A percentile compares a stretch with the other conserved stretches of the same genome.
Conservation (phyloP, 345 rosid species). For the Chamaenerion angustifolium region DNA sequence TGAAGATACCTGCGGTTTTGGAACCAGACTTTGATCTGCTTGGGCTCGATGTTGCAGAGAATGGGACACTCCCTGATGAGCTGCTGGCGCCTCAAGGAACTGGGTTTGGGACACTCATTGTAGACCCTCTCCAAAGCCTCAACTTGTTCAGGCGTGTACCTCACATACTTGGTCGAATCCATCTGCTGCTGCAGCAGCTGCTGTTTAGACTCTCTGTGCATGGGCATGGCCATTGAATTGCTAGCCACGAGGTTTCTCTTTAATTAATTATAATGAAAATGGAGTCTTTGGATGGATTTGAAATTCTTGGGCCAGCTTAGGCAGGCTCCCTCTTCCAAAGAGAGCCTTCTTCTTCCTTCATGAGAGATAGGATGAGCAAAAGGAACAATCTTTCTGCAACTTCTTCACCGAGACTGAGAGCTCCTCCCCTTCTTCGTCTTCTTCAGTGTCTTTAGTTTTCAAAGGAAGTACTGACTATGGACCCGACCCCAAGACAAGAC, state of each 20-base stretch:
- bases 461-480: too few relatives aligned
- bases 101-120: conserved; percentile 69
- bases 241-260: too few relatives aligned
- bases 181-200: conserved; percentile 20
- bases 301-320: conserved; percentile 1
- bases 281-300: too few relatives aligned
- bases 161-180: conserved; percentile 57
- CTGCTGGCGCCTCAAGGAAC: conserved; percentile 60
- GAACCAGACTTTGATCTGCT: conserved; percentile 68
- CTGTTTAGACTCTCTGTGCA: conserved; percentile 19
- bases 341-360: conserved; percentile 47
- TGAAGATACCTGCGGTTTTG: conserved; percentile 43
- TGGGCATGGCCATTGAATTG: conserved; percentile 23
- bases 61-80: conserved; percentile 61
- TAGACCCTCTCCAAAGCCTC: conserved; percentile 73
- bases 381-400: too few relatives aligned
- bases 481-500: too few relatives aligned
- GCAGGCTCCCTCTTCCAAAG: conserved; percentile 47
- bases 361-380: conserved; percentile 7
- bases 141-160: conserved; percentile 68
- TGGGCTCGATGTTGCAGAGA: conserved; percentile 52
- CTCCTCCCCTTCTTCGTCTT: not conserved
- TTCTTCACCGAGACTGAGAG: not conserved
- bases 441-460: not conserved
- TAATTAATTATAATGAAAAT: too few relatives aligned